A percentile compares a stretch with the other conserved stretches of the same genome.
Conservation (phyloP, 495 filamentous ascomycete genomes). For the Aspergillus taichungensis region DNA sequence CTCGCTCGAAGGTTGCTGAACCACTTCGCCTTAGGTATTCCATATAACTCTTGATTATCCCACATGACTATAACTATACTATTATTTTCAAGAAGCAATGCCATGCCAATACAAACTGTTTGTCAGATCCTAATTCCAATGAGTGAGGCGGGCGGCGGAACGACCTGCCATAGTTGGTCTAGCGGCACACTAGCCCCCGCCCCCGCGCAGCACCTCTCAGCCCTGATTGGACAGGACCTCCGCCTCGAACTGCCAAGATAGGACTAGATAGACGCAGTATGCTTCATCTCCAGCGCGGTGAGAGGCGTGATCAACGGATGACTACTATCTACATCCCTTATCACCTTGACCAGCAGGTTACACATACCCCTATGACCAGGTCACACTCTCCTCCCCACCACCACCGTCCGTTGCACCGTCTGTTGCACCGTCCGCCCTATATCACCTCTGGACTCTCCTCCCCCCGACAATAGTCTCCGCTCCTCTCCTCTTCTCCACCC, state of each 20-base stretch:
- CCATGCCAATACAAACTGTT: no score
- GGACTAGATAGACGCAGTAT: not conserved
- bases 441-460: not conserved
- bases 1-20: no score
- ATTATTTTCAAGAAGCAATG: no score
- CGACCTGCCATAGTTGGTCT: no score
- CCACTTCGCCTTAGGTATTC: no score
- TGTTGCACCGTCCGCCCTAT: not conserved
- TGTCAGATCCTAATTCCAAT: no score
- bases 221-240: not conserved
- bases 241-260: conserved; percentile 9
- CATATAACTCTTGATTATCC: no score
- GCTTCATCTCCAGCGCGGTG: not conserved
- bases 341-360: not conserved
- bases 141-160: no score
- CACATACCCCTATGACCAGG: no score
- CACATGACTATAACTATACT: no score
- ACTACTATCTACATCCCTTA: not conserved
- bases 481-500: not conserved
- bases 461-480: not conserved
- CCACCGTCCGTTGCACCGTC: not conserved
- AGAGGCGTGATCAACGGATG: not conserved
- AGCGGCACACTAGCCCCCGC: no score
- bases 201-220: no score
- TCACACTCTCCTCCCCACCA: not conserved